Evolutionary conservation across 1,284 basidiomycete species (phyloP).

Genomic region (Trametes sp.): DNA sequence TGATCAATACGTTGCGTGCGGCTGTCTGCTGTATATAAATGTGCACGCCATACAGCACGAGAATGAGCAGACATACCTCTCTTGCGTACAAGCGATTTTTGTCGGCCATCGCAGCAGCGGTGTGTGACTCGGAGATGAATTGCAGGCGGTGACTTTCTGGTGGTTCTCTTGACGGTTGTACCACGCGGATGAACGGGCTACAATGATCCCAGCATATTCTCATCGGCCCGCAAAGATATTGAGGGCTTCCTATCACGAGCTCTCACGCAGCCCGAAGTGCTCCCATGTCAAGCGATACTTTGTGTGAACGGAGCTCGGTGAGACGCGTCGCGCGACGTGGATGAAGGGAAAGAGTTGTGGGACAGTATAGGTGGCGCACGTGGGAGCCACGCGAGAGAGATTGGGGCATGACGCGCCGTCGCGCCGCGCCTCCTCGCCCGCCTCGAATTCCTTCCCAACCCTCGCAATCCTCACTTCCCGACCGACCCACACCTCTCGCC

Average conservation of each 20-base stretch:
- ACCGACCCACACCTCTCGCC: too few relatives aligned
- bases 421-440: constrained; percentile 21
- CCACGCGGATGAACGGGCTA: background rate
- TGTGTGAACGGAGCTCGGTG: too few relatives aligned
- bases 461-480: background rate
- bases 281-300: too few relatives aligned
- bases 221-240: too few relatives aligned
- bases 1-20: background rate
- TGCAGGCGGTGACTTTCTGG: background rate
- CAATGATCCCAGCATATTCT: too few relatives aligned
- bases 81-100: background rate
- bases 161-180: too few relatives aligned
- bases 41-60: background rate
- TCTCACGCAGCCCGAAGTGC: too few relatives aligned
- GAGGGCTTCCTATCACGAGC: too few relatives aligned
- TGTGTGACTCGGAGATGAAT: background rate
- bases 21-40: background rate
- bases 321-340: too few relatives aligned
- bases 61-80: background rate
- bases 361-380: constrained; percentile 13
- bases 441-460: background rate
- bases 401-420: constrained; percentile 23
- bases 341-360: background rate
- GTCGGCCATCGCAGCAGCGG: too few relatives aligned
- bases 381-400: constrained; percentile 18